These are phyloP conservation scores for Lipomyces yamanashiensis DNA, from an alignment of 805 yeast species.

Conservation along the genomic window DNA sequence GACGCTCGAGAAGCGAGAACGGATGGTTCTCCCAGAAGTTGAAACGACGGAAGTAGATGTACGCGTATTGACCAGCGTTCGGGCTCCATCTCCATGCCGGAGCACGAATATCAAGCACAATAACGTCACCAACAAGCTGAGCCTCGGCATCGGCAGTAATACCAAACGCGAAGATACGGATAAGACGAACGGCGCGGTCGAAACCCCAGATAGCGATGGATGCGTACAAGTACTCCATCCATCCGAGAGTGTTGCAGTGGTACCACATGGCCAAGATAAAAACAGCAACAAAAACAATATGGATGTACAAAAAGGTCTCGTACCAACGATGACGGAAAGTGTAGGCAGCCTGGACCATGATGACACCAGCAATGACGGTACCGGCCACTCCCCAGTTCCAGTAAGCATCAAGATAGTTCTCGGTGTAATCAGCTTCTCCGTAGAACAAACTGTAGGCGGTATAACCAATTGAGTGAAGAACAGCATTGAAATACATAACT, in stretches of 20 bases:
- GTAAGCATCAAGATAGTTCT: background rate
- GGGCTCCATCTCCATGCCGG: background rate
- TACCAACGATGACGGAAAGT: slow-evolving; percentile 46
- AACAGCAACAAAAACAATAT: slow-evolving; percentile 58
- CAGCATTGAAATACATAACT: slow-evolving; percentile 19
- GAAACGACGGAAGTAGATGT: slow-evolving; percentile 22
- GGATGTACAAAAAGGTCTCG: slow-evolving; percentile 63
- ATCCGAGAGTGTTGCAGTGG: slow-evolving; percentile 59
- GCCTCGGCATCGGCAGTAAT: slow-evolving; percentile 1
- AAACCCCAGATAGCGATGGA: slow-evolving; percentile 69
- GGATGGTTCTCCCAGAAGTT: slow-evolving; percentile 32
- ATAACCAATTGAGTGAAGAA: slow-evolving; percentile 16
- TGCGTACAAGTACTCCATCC: slow-evolving; percentile 51
- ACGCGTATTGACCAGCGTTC: slow-evolving; percentile 35
- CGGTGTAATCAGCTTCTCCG: background rate
- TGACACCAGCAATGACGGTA: slow-evolving; percentile 13
- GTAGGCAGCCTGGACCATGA: slow-evolving; percentile 20
- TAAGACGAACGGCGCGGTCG: slow-evolving; percentile 64
- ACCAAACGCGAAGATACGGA: slow-evolving; percentile 46
- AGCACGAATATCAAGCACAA: slow-evolving; percentile 1
- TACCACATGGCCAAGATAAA: slow-evolving; percentile 62
- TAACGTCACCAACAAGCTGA: slow-evolving; percentile 1
- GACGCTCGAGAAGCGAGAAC: slow-evolving; percentile 24
- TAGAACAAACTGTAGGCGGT: slow-evolving; percentile 10
- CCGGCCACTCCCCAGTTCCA: slow-evolving; percentile 13